Evolutionary conservation across 1,284 basidiomycete genomes (phyloP), one percentile per base, ranked within the genome.

Genomic region (Takashimella koratensis): DNA sequence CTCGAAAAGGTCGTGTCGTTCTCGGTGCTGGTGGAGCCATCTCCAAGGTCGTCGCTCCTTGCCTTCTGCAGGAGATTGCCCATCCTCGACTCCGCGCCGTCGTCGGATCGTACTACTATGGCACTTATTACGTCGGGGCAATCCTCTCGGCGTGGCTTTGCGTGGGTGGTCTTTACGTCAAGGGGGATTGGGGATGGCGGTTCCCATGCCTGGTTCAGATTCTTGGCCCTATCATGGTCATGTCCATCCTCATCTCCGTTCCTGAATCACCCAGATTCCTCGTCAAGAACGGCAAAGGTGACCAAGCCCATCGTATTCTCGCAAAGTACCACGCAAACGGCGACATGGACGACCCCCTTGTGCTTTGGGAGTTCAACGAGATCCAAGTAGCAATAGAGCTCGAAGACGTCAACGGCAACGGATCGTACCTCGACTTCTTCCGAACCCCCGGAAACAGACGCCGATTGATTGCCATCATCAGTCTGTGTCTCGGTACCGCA

Each of bases 221-320:
- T 16, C 10, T 49, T 13, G 30, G 41, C 8, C 44, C 42, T 6
- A n/a, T 45, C 13, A 16, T 52, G 22, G 24, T 54, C 26, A 49
- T 54, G n/a, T 19, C 25, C 13, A 50, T 54, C 40, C 26, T 27
- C 27, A 50, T 23, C 40, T 36, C 48, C 16, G 49, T 42, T 10
- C 49, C 49, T 11, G 53, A 55, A 46, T 85, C 83, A 39, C 55
- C 71, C 1, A 60, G 73, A 8, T 76, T 66, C 66, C 59, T 75
- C 30, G 47, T 75, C 40, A 45, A 54, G 8, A 52, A 58, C 16
- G 66, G 65, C 24, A 41, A 59, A 0, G 51, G 60, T 19, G 66
- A 67, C 11, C 57, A 71, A 11, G 73, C 74, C 1, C 52, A 59
- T 21, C 5, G 20, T 45, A 59, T 64, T 47, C 66, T 64, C 47